Conservation (phyloP, 306 rosid species). For the Senna siamea region DNA sequence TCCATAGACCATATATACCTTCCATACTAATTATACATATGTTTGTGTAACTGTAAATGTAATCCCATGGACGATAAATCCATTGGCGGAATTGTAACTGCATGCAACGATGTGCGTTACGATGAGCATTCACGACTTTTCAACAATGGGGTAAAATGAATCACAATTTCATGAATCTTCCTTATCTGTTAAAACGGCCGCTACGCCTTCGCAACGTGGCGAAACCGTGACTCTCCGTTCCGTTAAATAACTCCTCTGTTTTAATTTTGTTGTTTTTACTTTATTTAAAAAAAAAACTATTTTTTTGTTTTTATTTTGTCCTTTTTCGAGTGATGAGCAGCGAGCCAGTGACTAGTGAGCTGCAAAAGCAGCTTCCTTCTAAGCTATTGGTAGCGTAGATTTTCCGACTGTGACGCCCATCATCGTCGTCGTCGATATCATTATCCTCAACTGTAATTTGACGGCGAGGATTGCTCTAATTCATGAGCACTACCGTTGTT, state of each 20-base stretch:
- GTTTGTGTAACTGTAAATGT: too few species aligned
- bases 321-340: background rate
- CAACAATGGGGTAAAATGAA: background rate
- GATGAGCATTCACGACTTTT: background rate
- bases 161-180: background rate
- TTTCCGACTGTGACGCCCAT: constrained; percentile 5
- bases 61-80: background rate
- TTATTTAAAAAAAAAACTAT: too few species aligned
- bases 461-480: constrained; percentile 48
- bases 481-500: background rate
- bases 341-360: too few species aligned
- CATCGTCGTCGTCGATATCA: background rate
- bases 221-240: background rate
- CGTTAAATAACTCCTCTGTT: background rate
- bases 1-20: too few species aligned
- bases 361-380: constrained; percentile 42
- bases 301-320: too few species aligned
- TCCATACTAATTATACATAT: background rate
- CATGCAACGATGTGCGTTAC: constrained; percentile 8
- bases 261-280: too few species aligned
- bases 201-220: constrained; percentile 35
- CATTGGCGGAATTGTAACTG: background rate
- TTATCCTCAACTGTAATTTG: background rate
- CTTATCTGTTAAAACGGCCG: background rate
- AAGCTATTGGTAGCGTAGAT: too few species aligned